These are phyloP conservation scores for Tetradesmus lagerheimii DNA, from an alignment of 139 green algal genomes.

Conservation along the genomic window DNA sequence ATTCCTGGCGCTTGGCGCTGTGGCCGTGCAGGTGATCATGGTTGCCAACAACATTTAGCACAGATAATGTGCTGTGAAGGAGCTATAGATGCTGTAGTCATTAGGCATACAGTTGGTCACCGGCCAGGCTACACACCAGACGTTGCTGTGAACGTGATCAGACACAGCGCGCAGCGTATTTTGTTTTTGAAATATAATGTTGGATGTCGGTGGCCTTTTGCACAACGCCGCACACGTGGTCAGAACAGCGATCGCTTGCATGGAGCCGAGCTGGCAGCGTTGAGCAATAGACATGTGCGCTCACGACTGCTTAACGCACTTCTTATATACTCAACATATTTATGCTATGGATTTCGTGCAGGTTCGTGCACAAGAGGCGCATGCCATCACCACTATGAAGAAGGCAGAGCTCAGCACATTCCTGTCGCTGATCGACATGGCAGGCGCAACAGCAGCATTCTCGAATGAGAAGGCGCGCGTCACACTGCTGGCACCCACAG, in stretches of 20 bases:
- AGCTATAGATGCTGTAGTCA: no score
- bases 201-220: background rate
- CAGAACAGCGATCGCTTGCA: background rate
- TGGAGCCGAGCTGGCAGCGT: background rate
- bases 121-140: background rate
- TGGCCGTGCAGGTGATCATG: background rate
- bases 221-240: no score
- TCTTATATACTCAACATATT: background rate
- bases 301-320: background rate
- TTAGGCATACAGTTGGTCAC: background rate
- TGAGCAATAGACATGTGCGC: background rate
- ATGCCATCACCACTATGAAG: background rate
- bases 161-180: background rate
- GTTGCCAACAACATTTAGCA: background rate
- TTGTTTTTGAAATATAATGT: background rate
- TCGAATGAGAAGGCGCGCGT: background rate
- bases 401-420: background rate
- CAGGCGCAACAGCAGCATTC: background rate
- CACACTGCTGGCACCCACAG: conserved; percentile 9
- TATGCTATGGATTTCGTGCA: background rate
- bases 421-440: background rate
- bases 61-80: background rate
- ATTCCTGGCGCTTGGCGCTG: background rate
- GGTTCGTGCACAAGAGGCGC: background rate
- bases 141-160: background rate